Conservation (phyloP, 192 early-diverging fungal genomes). For the Anaeromyces robustus region DNA sequence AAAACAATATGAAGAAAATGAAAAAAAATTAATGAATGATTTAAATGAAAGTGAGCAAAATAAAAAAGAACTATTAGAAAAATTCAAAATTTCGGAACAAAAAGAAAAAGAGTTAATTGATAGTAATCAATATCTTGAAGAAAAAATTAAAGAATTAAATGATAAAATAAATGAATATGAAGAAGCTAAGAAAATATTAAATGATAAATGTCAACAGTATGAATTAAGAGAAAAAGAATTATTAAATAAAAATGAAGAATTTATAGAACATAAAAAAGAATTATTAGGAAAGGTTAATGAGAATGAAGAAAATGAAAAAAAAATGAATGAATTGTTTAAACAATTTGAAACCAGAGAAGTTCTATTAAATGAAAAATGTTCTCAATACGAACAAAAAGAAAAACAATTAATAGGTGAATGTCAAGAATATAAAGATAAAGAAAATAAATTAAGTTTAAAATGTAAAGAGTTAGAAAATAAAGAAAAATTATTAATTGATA, state of each 20-base stretch:
- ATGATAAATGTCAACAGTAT: not conserved
- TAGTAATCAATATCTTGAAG: not conserved
- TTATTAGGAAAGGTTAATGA: not conserved
- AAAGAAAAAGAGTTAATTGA: not conserved
- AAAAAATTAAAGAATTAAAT: not conserved
- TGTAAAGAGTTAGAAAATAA: not conserved
- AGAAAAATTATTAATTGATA: no score
- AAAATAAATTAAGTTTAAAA: not conserved
- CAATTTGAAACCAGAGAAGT: not conserved
- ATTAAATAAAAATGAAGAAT: not conserved
- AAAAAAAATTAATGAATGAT: not conserved
- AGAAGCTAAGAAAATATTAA: not conserved
- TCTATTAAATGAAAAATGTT: no score
- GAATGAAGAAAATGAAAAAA: not conserved
- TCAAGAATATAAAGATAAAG: no score
- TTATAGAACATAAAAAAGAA: not conserved
- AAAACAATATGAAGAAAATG: not conserved
- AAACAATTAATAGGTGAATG: no score
- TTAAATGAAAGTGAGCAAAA: not conserved
- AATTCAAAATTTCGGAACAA: not conserved
- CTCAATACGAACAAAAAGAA: no score
- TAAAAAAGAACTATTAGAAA: not conserved
- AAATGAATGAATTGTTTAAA: not conserved
- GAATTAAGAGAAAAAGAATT: not conserved
- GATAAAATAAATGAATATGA: not conserved